phyloP scores from a whole-genome alignment of 2,329 filamentous ascomycete species.

The Neoarthrinium moseri region DNA sequence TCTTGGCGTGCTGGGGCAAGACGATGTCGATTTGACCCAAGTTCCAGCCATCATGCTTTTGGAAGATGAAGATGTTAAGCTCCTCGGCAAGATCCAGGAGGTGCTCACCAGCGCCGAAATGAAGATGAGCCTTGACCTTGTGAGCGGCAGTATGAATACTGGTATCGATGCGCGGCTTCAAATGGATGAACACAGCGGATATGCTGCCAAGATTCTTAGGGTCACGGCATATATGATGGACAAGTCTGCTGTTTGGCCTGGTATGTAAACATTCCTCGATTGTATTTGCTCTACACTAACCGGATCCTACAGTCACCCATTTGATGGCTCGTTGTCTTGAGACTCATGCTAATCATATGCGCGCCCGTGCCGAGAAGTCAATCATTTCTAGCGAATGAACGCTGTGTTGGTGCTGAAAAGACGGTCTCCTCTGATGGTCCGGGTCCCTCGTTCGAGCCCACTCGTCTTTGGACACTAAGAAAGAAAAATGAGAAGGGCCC shows the following conservation, averaged over 20 bases:
- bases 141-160: conserved; percentile 45
- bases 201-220: conserved; percentile 79
- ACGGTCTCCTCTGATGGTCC: no score
- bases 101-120: conserved; percentile 74
- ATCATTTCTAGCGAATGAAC: conserved; percentile 38
- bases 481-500: no score
- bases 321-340: conserved; percentile 56
- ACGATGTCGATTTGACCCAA: conserved; percentile 74
- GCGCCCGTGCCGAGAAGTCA: conserved; percentile 52
- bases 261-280: conserved; percentile 47
- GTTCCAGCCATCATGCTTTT: conserved; percentile 87
- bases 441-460: no score
- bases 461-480: no score
- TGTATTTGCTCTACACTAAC: neutral
- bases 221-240: conserved; percentile 85
- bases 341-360: conserved; percentile 51
- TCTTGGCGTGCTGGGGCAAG: conserved; percentile 80
- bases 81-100: conserved; percentile 78
- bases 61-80: conserved; percentile 86
- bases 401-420: neutral
- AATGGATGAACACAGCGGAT: conserved; percentile 66
- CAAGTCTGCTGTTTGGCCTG: conserved; percentile 89
- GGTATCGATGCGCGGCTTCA: conserved; percentile 53
- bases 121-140: conserved; percentile 66
- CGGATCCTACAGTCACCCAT: conserved; percentile 39